Base-by-base conservation (phyloP, 768 basidiomycete genomes). In the Lactarius trivialis region DNA sequence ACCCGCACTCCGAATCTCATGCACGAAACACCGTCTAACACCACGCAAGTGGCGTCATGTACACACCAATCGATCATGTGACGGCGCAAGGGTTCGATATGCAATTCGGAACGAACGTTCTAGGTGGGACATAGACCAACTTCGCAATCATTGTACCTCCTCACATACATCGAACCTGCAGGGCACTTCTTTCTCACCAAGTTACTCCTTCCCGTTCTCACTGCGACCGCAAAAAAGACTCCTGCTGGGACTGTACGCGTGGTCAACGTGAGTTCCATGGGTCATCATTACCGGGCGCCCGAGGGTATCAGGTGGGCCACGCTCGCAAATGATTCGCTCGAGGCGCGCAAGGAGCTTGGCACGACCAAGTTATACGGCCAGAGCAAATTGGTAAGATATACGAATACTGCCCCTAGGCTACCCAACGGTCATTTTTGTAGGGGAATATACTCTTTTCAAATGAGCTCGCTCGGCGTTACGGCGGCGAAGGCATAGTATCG, bases 131-230 rank as follows among this genome's bases (percentile, higher is more conserved):
- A 24, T 11, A 24, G 19, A 21, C 32, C 14, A 12, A 33, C 17
- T 7, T 43, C 3, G 7, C 24, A 11, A 39, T 4, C 17, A 9
- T 26, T 19, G 19, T 28, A 28, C 37, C 6, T 24, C 24, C 53
- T 54, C n/a, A 32, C 21, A 9, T 17, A 36, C 19, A 28, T 24
- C 24, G 8, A 24, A n/a, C 24, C 32, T 15, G n/a, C 24, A 66
- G 65, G 70, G 24, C 69, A 68, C 61, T 68, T 58, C 55, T 63
- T 57, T 30, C 49, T 70, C 36, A 68, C 68, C 28, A 59, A 62
- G 19, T 60, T 70, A 3, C 67, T 75, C 17, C 61, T 75, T n/a
- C 71, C 72, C 9, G 59, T 61, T 9, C 57, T 71, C 17, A 67
- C 63, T 15, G 69, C 67, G 14, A 63, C 68, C 15, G 45, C 49